Base-by-base conservation (phyloP, 768 basidiomycete species). In the Psilocybe tampanensis region DNA sequence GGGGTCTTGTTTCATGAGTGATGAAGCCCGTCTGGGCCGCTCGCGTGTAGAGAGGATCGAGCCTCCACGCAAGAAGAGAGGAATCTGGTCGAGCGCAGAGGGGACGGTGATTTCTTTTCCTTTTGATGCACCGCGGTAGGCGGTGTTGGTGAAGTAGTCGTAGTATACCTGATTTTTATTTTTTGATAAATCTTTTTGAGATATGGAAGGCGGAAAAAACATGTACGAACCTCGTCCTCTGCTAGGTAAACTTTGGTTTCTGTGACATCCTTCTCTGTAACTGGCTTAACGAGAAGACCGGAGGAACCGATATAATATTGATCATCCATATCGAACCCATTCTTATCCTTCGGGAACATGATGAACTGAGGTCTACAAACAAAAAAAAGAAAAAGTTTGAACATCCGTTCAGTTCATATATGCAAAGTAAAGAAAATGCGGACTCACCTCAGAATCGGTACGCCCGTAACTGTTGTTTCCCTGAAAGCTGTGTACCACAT, bases 401-500 rank as follows among this genome's bases (percentile, higher is more conserved):
- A n/a, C n/a, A n/a, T n/a, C n/a, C n/a, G n/a, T n/a, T n/a, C n/a
- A n/a, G n/a, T n/a, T n/a, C n/a, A n/a, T n/a, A n/a, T n/a, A n/a
- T n/a, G n/a, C n/a, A n/a, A n/a, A n/a, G n/a, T n/a, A n/a, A n/a
- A n/a, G n/a, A n/a, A n/a, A n/a, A n/a, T n/a, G n/a, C n/a, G n/a
- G n/a, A 33, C 81, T 56, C 65, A 93, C 95, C 92, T 82, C 62
- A 96, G 71, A 51, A 98, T 82, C 2, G 96, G 95, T 22, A 88
- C 67, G 1, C 96, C 96, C 6, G 81, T 86, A 11, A 88, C 78
- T 60, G 87, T 90, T 7, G 93, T 86, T 69, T 98, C 92, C 42
- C 86, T 82, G 85, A 98, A 98, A 2, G 92, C 92, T n/a, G 92
- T 98, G 71, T 99, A 99, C 95, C 96, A 98, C 15, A 95, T 80